Percentiles rank a stretch among this genome's conserved stretches.
Conservation (phyloP, 352 stramenopile species). For the Pythium dissotocum region DNA sequence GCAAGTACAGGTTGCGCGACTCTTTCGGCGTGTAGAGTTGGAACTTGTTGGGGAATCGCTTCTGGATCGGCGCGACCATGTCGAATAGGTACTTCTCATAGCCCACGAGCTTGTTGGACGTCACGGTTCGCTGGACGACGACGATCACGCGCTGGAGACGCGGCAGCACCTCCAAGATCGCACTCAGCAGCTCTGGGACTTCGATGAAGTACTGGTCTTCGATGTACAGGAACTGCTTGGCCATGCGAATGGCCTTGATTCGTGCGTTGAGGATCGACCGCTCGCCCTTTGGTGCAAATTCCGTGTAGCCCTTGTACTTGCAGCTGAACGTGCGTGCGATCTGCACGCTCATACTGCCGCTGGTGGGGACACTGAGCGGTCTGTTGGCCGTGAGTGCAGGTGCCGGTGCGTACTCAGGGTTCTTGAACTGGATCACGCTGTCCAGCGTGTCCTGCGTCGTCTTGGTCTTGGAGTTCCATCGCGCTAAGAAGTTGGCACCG, state of each 20-base stretch:
- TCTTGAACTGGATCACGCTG: slow-evolving; percentile 47
- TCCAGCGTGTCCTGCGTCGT: slow-evolving; percentile 33
- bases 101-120: slow-evolving; percentile 17
- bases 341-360: slow-evolving; percentile 26
- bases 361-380: slow-evolving; percentile 35
- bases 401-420: slow-evolving; percentile 26
- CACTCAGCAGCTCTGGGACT: slow-evolving; percentile 32
- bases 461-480: slow-evolving; percentile 57
- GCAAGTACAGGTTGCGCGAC: slow-evolving; percentile 23
- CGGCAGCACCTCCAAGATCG: slow-evolving; percentile 33
- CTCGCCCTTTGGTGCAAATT: slow-evolving; percentile 39
- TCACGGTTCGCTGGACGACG: slow-evolving; percentile 19
- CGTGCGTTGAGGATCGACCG: slow-evolving; percentile 34
- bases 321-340: slow-evolving; percentile 47
- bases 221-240: slow-evolving; percentile 45
- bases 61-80: slow-evolving; percentile 25
- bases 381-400: slow-evolving; percentile 48
- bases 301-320: slow-evolving; percentile 31
- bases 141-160: slow-evolving; percentile 27
- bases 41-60: slow-evolving; percentile 27
- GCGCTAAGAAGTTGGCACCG: slow-evolving; percentile 48
- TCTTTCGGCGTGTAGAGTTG: slow-evolving; percentile 26
- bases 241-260: slow-evolving; percentile 38
- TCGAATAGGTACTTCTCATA: slow-evolving; percentile 42
- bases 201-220: slow-evolving; percentile 58